A percentile compares a stretch with the other conserved stretches of the same genome.
These are phyloP conservation scores for Colletotrichum sidae DNA, from an alignment of 2,329 filamentous ascomycete species.

Conservation along the genomic window DNA sequence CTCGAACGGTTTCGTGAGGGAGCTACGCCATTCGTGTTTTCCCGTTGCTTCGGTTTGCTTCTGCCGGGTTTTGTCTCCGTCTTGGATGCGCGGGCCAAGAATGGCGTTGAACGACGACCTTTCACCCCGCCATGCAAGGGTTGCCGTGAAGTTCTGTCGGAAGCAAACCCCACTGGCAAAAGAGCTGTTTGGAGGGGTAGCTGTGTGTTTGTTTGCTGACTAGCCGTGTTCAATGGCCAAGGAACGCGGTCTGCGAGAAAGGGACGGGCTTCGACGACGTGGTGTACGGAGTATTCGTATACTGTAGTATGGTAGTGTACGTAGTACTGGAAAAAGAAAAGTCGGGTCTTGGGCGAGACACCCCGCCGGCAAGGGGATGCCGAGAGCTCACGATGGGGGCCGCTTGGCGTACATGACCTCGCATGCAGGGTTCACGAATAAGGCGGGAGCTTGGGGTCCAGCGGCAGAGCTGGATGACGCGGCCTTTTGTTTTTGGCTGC, in stretches of 20 bases:
- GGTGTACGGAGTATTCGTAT: too few species aligned
- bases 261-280: too few species aligned
- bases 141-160: constrained; percentile 1
- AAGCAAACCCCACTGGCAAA: constrained; percentile 4
- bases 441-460: neutral
- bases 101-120: constrained; percentile 5
- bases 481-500: constrained; percentile 8
- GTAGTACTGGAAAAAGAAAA: too few species aligned
- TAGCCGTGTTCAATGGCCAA: neutral
- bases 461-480: constrained; percentile 22
- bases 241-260: too few species aligned
- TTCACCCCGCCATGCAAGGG: constrained; percentile 17
- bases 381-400: constrained; percentile 29
- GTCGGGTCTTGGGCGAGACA: constrained; percentile 6
- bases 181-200: constrained; percentile 32
- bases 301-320: too few species aligned
- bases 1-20: too few species aligned
- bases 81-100: constrained; percentile 22
- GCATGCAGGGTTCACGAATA: constrained; percentile 28
- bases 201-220: constrained; percentile 1
- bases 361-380: constrained; percentile 35
- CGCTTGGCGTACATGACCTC: constrained; percentile 27
- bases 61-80: constrained; percentile 5
- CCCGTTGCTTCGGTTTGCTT: constrained; percentile 29
- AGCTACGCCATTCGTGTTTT: neutral